Base-by-base conservation (phyloP, 345 rosid species). In the Rhizophora mangle region DNA sequence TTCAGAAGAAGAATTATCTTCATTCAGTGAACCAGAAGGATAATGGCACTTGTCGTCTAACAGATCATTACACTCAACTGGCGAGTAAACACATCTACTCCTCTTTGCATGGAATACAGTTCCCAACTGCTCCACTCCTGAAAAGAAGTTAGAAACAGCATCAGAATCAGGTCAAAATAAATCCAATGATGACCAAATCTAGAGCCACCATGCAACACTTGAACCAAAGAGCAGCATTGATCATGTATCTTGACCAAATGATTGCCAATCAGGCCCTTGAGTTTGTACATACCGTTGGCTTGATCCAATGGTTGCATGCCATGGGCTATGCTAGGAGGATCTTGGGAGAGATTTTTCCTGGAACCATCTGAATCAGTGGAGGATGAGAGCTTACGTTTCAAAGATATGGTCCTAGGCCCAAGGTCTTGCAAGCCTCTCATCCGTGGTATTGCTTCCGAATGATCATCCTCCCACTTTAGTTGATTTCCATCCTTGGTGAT, bases 401-500 rank as follows among this genome's bases (percentile, higher is more conserved):
- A 76, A 68, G 85, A 60, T 59, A 85, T 55, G 68, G 85, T 83
- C 84, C 75, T 88, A 53, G 84, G 86, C 69, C 95, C 96, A 59
- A 92, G 83, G 77, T 96, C 97, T 74, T 85, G 93, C 82, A 89
- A 80, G 52, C 90, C 96, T 86, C 97, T 92, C 97, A 88, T 88
- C 58, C 92, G 84, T 49, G 91, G 95, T 68, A 64, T 76, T 69
- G 56, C 85, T 68, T 85, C 88, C 73, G 73, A 74, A 64, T 75
- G 77, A 64, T 77, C 89, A 67, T 83, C 87, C 53, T 85, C 95
- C 59, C 27, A 46, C 16, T 55, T 24, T 37, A 59, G 20, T 20
- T 62, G 77, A 58, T 30, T 68, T 63, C 61, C 82, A 30, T 77
- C 88, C 74, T 72, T 80, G 63, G 64, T 46, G 30, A 83, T 78